Conservation (phyloP, 2,329 filamentous ascomycete genomes). For the Fusarium anguioides region DNA sequence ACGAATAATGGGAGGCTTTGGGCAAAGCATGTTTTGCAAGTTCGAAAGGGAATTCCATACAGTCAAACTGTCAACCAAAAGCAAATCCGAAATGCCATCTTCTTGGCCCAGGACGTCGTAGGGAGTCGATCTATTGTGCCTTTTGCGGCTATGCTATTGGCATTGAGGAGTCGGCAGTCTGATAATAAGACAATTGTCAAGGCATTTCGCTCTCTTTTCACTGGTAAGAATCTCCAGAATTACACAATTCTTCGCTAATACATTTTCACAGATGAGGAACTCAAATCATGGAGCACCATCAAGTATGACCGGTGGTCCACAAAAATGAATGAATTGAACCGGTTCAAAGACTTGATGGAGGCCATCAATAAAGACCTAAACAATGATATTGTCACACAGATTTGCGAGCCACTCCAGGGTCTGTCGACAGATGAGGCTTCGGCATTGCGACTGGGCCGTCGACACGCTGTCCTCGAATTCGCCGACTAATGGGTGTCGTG, state of each 20-base stretch:
- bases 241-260: neutral
- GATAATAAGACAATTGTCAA: accelerated
- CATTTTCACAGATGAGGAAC: neutral
- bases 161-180: neutral
- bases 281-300: neutral
- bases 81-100: neutral
- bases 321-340: neutral
- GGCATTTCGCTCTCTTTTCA: neutral
- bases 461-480: no score
- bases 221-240: neutral
- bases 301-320: neutral
- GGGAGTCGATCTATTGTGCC: neutral
- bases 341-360: neutral
- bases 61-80: neutral
- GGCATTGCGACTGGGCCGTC: no score
- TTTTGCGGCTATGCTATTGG: neutral
- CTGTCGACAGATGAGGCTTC: neutral
- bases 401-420: neutral
- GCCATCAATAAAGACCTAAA: neutral
- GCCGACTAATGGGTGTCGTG: no score
- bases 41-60: neutral
- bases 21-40: accelerated
- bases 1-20: neutral
- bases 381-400: neutral
- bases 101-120: accelerated